These are phyloP conservation scores for Fallopia convolvulus DNA, from an alignment of 148 eudicot species.

Conservation along the genomic window DNA sequence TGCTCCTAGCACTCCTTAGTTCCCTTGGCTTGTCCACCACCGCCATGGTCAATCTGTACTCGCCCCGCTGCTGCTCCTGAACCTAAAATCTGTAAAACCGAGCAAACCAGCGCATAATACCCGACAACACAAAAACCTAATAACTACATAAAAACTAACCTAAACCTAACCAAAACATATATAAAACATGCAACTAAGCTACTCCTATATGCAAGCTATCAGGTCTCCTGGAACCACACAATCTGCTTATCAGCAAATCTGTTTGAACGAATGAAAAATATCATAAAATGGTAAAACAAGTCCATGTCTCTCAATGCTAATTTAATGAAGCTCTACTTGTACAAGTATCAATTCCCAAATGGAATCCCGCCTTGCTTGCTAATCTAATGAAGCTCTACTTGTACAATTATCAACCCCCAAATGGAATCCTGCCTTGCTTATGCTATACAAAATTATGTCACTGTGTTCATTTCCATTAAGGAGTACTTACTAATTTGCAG, in stretches of 20 bases:
- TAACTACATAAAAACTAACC: too few relatives aligned
- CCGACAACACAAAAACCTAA: too few relatives aligned
- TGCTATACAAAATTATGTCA: neutral
- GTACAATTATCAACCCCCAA: neutral
- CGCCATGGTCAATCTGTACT: too few relatives aligned
- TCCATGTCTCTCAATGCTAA: neutral
- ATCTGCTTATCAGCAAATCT: conserved; percentile 98
- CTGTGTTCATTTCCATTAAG: neutral
- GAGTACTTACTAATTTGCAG: neutral
- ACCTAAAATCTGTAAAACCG: too few relatives aligned
- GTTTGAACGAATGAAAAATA: neutral
- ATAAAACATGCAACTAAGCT: too few relatives aligned
- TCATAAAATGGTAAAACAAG: neutral
- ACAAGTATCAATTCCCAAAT: neutral
- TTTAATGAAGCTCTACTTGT: neutral
- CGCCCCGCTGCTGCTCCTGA: too few relatives aligned
- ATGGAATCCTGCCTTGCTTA: neutral
- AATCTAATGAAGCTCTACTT: neutral
- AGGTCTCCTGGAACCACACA: conserved; percentile 91
- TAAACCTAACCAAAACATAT: too few relatives aligned
- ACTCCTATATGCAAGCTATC: too few relatives aligned
- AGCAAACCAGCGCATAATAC: too few relatives aligned
- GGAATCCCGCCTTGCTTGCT: neutral
- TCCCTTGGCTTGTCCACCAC: too few relatives aligned
- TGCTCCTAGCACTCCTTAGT: too few relatives aligned